Evolutionary conservation across 495 filamentous ascomycete species (phyloP), one percentile per base, ranked within the genome.

Genomic region (Penicillium longicatenatum): DNA sequence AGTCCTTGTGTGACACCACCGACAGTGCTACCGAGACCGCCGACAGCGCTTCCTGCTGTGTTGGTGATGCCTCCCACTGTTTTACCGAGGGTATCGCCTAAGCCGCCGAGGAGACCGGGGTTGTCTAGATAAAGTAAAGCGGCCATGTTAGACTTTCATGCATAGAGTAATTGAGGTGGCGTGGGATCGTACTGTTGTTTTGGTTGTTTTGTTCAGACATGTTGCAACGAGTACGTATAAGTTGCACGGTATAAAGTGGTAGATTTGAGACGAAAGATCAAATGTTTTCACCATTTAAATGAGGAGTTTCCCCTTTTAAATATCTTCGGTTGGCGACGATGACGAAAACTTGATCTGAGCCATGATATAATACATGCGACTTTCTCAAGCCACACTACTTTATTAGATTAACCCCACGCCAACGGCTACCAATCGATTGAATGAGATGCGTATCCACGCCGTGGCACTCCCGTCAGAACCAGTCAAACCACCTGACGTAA

Each of bases 61-160:
- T 70, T 66, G 37, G 71, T 72, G 26, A 72, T 60, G 57, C 72
- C 71, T 54, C 64, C 64, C 31, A 76, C 69, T 22, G 73, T 76
- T 42, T 72, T 69, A 46, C 72, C 73, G 33, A 73, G 24, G 35
- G 72, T 73, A 52, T 76, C 66, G 53, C 65, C 64, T 14, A 76
- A 46, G 21, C 70, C 70, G 24, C 69, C 65, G 41, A 76, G 56
- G 51, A 76, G 64, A 39, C 66, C 65, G 53, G 61, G 64, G 48
- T 50, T 64, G 48, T 50, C 53, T 56, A 29, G 20, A 12, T 35
- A 1, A 6, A 54, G 29, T 45, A 6, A 19, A 45, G 37, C 3
- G 22, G 43, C n/a, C n/a, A n/a, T n/a, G 47, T 54, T 55, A 14
- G 59, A 2, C 4, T 17, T 39, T 16, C 14, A 17, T 16, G 31